Evolutionary conservation across 2,329 filamentous ascomycete species (phyloP), one percentile per base, ranked within the genome.

Genomic region (Trichoderma asperellum): DNA sequence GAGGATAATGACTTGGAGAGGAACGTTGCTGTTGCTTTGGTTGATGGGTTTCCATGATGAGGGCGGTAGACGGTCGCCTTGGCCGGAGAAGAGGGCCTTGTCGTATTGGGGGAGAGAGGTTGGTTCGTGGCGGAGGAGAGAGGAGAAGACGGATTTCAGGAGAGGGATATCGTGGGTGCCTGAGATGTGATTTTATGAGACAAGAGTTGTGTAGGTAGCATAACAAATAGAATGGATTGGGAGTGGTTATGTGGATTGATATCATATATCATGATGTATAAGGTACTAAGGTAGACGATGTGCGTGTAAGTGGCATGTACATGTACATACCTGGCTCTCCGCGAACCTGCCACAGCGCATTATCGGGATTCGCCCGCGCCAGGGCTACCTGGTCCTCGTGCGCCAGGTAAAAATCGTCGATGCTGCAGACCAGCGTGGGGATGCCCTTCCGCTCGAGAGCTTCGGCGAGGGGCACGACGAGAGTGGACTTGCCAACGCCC

Each of bases 401-500:
- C 16, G 88, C 85, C 66, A 96, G 88, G 81, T 97, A 97, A 74
- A 97, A 89, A 81, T 97, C 94, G 79, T 97, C 94, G 73, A 97
- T 91, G 78, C 92, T 94, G 78, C 93, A 87, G 65, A 93, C 90
- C 60, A 92, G 83, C 2, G 91, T 91, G 29, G 92, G 84, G 24
- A 85, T 85, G 75, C 90, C 84, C 35, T 80, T 75, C 16, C 83
- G 78, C 58, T 86, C 83, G 47, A 95, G 86, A 16, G 86, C 87
- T 24, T 83, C 77, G 73, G 88, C 86, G 55, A 97, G 86, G 5
- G 87, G 84, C 47, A 85, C 85, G 47, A 94, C 94, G 75, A 97
- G 86, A 14, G 94, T 96, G 4, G 94, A 96, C 83, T 98, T 97
- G 73, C 95, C 95, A 47, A 92, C 91, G 71, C 95, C 95, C 81